Base-by-base conservation (phyloP, 2,329 filamentous ascomycete genomes). In the Aspergillus quadrilineatus region DNA sequence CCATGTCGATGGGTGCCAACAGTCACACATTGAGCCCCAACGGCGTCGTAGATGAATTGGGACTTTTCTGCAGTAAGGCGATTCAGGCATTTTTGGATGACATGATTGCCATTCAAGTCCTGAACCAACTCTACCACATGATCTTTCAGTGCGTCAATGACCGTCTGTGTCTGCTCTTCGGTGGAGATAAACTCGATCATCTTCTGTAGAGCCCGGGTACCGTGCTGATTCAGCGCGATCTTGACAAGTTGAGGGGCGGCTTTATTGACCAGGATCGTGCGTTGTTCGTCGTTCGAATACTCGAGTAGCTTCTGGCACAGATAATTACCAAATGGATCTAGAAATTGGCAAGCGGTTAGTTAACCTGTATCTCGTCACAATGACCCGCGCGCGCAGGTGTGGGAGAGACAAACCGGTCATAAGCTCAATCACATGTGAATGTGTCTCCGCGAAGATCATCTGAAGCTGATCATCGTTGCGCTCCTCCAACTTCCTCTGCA, bases 81-180 rank as follows among this genome's bases (percentile, higher is more conserved):
- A 78, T 97, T 99, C 53, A 99, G 84, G 69, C 94, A 99, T 78
- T 99, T 99, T 77, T 99, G 94, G 63, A 99, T 97, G 68, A 99
- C 94, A 69, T 99, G 94, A 69, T 99, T 99, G 73, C 94, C 94
- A 70, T 99, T 99, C 52, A 99, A 82, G 67, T 99, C 94, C 73
- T 99, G 92, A 60, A 99, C 97, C 53, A 99, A 83, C 66, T 94
- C 89, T 17, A 99, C 94, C 48, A 99, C 94, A 58, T 90, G 86
- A 71, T 86, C 83, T 61, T 87, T 84, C 50, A 99, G 83, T 12
- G 94, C 90, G 53, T 89, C 82, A 63, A 96, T 96, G 72, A 99
- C 94, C 63, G 90, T 88, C 65, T 89, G 82, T 50, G 93, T 89
- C 76, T 99, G 94, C 68, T 89, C 86, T 3, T 86, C 82, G 28